A percentile compares a stretch with the other conserved stretches of the same genome.
These are phyloP conservation scores for Metarhizium album DNA, from an alignment of 2,329 filamentous ascomycete genomes.

Conservation along the genomic window DNA sequence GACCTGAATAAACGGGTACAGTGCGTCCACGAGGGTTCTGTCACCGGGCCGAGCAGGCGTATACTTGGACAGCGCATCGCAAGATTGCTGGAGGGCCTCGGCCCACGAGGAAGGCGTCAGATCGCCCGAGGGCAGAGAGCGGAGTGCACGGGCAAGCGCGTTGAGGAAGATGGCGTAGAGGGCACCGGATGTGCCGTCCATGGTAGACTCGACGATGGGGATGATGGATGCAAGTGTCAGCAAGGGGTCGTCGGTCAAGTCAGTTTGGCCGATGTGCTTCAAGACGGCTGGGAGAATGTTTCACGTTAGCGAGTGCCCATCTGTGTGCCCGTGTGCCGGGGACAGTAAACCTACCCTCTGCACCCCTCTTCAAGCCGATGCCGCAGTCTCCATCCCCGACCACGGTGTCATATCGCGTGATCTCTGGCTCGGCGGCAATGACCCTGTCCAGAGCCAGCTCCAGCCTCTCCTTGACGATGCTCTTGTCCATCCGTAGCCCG, in stretches of 20 bases:
- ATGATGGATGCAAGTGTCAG: slow-evolving; percentile 42
- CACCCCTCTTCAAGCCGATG: slow-evolving; percentile 73
- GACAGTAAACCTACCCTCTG: slow-evolving; percentile 47
- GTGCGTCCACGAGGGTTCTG: slow-evolving; percentile 79
- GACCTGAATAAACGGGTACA: slow-evolving; percentile 75
- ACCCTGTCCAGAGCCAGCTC: slow-evolving; percentile 48
- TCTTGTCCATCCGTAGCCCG: slow-evolving; percentile 42
- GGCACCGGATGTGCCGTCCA: slow-evolving; percentile 53
- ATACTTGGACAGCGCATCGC: slow-evolving; percentile 64
- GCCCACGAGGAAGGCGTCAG: slow-evolving; percentile 38
- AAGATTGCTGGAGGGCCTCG: slow-evolving; percentile 59
- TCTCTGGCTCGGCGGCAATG: slow-evolving; percentile 56
- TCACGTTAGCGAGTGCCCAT: neutral
- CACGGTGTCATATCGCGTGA: slow-evolving; percentile 67
- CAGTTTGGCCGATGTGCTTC: slow-evolving; percentile 33
- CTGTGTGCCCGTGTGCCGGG: neutral
- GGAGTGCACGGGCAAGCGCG: slow-evolving; percentile 58
- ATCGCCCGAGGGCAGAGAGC: slow-evolving; percentile 28
- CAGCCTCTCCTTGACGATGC: slow-evolving; percentile 39
- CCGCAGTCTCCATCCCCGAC: slow-evolving; percentile 89
- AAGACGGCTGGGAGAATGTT: slow-evolving; percentile 33
- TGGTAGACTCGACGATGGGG: slow-evolving; percentile 42
- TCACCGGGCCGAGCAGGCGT: slow-evolving; percentile 86
- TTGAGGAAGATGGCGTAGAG: slow-evolving; percentile 80
- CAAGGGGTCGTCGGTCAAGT: slow-evolving; percentile 40